Conservation (phyloP, 257 asterid species). For the Solanum pimpinellifolium region DNA sequence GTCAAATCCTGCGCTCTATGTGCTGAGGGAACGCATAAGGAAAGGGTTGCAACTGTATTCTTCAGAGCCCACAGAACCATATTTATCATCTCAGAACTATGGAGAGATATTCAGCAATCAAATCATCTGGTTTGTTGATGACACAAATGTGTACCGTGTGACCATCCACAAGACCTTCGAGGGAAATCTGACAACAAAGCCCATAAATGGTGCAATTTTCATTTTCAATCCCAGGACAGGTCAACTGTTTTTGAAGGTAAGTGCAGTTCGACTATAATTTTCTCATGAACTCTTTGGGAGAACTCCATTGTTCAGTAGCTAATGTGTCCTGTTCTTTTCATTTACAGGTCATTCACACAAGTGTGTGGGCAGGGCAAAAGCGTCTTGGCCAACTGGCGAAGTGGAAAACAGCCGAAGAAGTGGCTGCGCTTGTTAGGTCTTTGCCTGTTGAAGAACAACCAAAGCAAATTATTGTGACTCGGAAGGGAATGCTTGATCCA, state of each 20-base stretch:
- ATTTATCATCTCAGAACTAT: constrained; percentile 93
- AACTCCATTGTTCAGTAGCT: background rate
- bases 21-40: constrained; percentile 86
- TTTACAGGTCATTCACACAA: constrained; percentile 90
- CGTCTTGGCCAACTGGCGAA: constrained; percentile 98
- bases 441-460: constrained; percentile 99
- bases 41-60: constrained; percentile 96
- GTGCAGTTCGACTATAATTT: background rate
- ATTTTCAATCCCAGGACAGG: constrained; percentile 97
- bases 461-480: constrained; percentile 90
- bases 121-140: constrained; percentile 98
- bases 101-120: constrained; percentile 99
- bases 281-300: background rate
- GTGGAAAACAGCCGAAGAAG: constrained; percentile 99
- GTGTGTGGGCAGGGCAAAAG: constrained; percentile 99
- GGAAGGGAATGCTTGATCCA: constrained; percentile 99
- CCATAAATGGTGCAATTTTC: constrained; percentile 96
- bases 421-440: constrained; percentile 94
- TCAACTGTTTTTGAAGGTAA: constrained; percentile 82
- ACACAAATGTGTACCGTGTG: constrained; percentile 95
- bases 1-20: constrained; percentile 98
- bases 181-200: constrained; percentile 95
- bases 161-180: constrained; percentile 97
- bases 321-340: background rate
- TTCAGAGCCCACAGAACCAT: constrained; percentile 98